phyloP scores from a whole-genome alignment of 345 rosid species.

The Populus davidiana region DNA sequence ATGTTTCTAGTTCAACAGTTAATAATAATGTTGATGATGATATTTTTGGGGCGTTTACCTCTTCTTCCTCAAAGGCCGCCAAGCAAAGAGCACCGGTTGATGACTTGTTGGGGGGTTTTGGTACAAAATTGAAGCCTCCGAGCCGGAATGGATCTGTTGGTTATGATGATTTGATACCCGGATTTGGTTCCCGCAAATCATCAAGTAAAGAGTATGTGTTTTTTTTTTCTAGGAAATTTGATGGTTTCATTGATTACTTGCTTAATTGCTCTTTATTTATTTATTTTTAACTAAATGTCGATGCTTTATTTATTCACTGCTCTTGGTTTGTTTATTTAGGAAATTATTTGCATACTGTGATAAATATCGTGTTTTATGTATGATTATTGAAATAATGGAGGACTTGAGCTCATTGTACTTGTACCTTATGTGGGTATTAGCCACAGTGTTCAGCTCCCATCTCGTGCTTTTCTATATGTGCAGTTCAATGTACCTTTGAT shows the following conservation, averaged over 20 bases:
- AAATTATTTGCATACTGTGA: not conserved
- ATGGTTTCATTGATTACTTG: not conserved
- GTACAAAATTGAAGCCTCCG: slow-evolving; percentile 25
- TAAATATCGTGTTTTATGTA: not conserved
- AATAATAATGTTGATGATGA: slow-evolving; percentile 25
- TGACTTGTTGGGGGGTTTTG: slow-evolving; percentile 60
- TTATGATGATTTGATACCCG: slow-evolving; percentile 70
- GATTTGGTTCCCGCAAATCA: slow-evolving; percentile 54
- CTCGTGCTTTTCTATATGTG: not conserved
- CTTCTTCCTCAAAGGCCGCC: slow-evolving; percentile 18
- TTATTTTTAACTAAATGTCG: not conserved
- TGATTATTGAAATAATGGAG: not conserved
- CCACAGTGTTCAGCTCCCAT: no score
- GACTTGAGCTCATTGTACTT: not conserved
- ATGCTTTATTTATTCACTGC: not conserved
- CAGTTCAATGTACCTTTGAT: not conserved
- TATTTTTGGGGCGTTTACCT: slow-evolving; percentile 45
- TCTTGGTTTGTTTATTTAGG: not conserved
- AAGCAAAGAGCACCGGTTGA: slow-evolving; percentile 37
- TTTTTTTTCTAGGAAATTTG: not conserved
- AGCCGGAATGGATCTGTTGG: slow-evolving; percentile 34
- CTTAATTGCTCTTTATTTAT: not conserved
- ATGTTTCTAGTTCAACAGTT: slow-evolving; percentile 24
- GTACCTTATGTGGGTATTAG: not conserved
- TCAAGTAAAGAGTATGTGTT: slow-evolving; percentile 42